A percentile compares a stretch with the other conserved stretches of the same genome.
Evolutionary conservation across 441 rosid species (phyloP).

Genomic region (Erodium texanum): DNA sequence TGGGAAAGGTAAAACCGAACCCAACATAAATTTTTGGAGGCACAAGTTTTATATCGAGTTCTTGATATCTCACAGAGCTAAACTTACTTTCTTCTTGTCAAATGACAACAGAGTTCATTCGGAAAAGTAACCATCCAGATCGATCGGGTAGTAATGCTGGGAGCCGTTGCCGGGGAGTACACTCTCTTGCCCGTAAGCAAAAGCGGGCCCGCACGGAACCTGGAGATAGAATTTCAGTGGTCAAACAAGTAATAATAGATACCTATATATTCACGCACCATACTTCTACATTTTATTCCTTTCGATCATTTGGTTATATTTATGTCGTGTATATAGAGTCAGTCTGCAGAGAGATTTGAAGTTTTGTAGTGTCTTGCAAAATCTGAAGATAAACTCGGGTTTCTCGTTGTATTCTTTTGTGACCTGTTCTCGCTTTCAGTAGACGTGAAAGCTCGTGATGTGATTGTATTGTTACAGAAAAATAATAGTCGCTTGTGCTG

Average conservation of each 20-base stretch:
- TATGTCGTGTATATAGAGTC: neutral
- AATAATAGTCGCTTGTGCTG: too few relatives aligned
- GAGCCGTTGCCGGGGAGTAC: conserved; percentile 94
- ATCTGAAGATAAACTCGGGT: neutral
- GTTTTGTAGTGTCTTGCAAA: neutral
- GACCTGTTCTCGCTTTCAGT: neutral
- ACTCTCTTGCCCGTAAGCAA: conserved; percentile 85
- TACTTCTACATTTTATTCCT: neutral
- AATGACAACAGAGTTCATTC: conserved; percentile 66
- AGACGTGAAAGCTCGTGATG: neutral
- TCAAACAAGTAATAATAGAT: conserved; percentile 50
- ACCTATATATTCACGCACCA: neutral
- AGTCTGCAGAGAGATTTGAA: neutral
- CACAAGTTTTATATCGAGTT: neutral
- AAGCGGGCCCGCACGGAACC: conserved; percentile 79
- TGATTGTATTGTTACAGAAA: neutral
- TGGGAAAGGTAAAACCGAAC: conserved; percentile 75
- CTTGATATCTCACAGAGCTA: neutral
- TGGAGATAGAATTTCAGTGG: conserved; percentile 98
- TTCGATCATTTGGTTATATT: neutral
- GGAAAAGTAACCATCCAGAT: conserved; percentile 98
- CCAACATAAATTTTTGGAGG: neutral
- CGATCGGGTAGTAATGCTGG: conserved; percentile 93
- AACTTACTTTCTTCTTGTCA: neutral
- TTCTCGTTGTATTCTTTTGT: too few relatives aligned